Base-by-base conservation (phyloP, 2,329 filamentous ascomycete species). In the Cercospora sp. region DNA sequence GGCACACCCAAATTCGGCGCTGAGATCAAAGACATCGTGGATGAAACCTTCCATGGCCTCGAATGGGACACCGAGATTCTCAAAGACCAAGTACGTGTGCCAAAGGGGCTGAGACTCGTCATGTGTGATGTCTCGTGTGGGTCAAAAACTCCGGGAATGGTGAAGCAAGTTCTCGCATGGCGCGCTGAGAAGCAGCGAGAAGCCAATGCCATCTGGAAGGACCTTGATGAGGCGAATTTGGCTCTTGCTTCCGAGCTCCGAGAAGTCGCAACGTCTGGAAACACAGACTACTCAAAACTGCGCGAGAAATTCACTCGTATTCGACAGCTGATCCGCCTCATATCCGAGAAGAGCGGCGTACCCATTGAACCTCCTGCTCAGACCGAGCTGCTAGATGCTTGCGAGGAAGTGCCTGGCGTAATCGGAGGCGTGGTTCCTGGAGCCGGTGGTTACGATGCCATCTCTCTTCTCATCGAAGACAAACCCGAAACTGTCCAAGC, bases 111-210 rank as follows among this genome's bases (percentile, higher is more conserved):
- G 72, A 87, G 90, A 26, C 84, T 98, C 72, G 87, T 96, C 68
- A 95, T 99, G 90, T 97, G 93, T 77, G 95, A 99, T 77, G 95
- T 99, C 6, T 92, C 96, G 78, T 97, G 94, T 77, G 95, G 95
- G 33, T 94, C 90, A 60, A 88, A 96, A 82, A 98, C 94, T 7
- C 94, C 96, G 0, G 87, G 93, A 13, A 98, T 99, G 95, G 95
- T 97, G 42, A 96, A 94, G 82, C 87, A 92, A 77, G 92, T 99
- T 13, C 84, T 98, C 3, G 86, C 87, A 33, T 99, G 95, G 95
- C 85, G 91, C 62, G 86, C 87, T 60, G 80, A 85, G 59, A 87
- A 92, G 20, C 81, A 84, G 0, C 84, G 85, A 2, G 86, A 85
- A n/a, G 89, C 93, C 1, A 87, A 87, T 69, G 75, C 79, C 69